Base-by-base conservation (phyloP, 208 protist species). In the Blechomonas ayalai region DNA sequence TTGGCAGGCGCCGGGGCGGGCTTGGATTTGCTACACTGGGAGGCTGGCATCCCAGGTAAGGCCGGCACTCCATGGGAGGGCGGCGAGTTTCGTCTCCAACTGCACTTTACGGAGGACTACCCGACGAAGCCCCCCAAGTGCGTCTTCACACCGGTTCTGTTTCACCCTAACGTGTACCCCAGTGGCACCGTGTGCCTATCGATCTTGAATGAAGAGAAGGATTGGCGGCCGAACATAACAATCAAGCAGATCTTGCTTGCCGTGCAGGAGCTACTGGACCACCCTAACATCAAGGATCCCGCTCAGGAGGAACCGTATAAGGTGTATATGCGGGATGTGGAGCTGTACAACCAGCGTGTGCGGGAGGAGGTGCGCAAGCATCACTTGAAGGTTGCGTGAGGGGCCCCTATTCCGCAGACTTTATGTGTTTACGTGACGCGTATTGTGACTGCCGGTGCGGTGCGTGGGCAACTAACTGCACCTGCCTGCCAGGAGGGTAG, bases 111-210 rank as follows among this genome's bases (percentile, higher is more conserved):
- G 2, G 92, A 98, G 52, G 97, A 99, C 44, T 99, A 99, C 68
- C 98, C 98, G 33, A 90, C 73, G 15, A 95, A 93, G 48, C 97
- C 98, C 3, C 98, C 98, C 2, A 99, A 98, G 72, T 98, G 95
- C 77, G 81, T 90, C 69, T 99, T 99, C 49, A 72, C 56, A 2
- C 92, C 92, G 19, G 82, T 96, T 5, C 76, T 99, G 12, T 99
- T 99, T 65, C 98, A 99, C 71, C 98, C 98, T 13, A 99, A 99
- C 65, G 76, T 99, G 3, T 99, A 97, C 60, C 97, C 97, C 0
- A 97, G 90, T 34, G 98, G 98, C 18, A 98, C 96, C 4, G 97
- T 99, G 13, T 99, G 98, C 73, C 65, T 99, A 3, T 97, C 83
- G n/a, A 96, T 99, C 43, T 56, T 99, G 1, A 98, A 99, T 55